phyloP scores from a whole-genome alignment of 2,329 filamentous ascomycete species.

The Trichoderma koningii region DNA sequence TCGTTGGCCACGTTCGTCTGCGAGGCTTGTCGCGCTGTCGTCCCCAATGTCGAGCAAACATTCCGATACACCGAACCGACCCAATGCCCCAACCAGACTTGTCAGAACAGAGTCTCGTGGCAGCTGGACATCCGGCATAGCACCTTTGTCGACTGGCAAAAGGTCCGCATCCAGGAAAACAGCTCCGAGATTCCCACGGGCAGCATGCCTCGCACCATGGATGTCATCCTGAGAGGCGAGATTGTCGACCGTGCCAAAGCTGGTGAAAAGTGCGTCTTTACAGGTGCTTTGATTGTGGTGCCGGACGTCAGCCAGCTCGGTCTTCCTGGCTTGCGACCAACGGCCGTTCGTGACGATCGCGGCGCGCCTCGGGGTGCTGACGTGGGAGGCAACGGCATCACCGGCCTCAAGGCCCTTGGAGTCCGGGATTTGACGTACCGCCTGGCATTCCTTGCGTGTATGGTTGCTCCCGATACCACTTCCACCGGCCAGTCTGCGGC shows the following conservation, averaged over 20 bases:
- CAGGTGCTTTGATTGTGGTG: slow-evolving; percentile 91
- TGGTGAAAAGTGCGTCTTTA: slow-evolving; percentile 98
- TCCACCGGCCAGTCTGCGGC: slow-evolving; percentile 74
- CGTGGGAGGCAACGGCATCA: slow-evolving; percentile 80
- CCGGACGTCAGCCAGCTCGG: slow-evolving; percentile 95
- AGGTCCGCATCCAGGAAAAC: slow-evolving; percentile 97
- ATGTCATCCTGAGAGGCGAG: slow-evolving; percentile 92
- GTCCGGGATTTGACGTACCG: slow-evolving; percentile 94
- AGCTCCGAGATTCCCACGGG: slow-evolving; percentile 97
- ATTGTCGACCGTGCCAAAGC: slow-evolving; percentile 98
- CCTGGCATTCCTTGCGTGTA: slow-evolving; percentile 94
- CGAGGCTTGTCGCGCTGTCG: slow-evolving; percentile 79
- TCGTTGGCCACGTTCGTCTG: slow-evolving; percentile 91
- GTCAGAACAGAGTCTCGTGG: slow-evolving; percentile 91
- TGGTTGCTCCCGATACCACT: slow-evolving; percentile 87
- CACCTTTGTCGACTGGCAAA: slow-evolving; percentile 99
- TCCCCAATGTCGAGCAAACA: slow-evolving; percentile 92
- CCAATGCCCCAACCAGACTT: slow-evolving; percentile 86
- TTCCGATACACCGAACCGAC: slow-evolving; percentile 97
- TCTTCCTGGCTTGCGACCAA: slow-evolving; percentile 80
- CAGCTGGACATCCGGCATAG: slow-evolving; percentile 94
- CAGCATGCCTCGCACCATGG: slow-evolving; percentile 97
- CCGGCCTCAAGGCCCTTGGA: slow-evolving; percentile 86
- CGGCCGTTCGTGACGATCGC: slow-evolving; percentile 80
- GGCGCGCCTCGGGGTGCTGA: slow-evolving; percentile 73